phyloP scores from a whole-genome alignment of 805 yeast genomes.

The Wickerhamiella alocasiicola region DNA sequence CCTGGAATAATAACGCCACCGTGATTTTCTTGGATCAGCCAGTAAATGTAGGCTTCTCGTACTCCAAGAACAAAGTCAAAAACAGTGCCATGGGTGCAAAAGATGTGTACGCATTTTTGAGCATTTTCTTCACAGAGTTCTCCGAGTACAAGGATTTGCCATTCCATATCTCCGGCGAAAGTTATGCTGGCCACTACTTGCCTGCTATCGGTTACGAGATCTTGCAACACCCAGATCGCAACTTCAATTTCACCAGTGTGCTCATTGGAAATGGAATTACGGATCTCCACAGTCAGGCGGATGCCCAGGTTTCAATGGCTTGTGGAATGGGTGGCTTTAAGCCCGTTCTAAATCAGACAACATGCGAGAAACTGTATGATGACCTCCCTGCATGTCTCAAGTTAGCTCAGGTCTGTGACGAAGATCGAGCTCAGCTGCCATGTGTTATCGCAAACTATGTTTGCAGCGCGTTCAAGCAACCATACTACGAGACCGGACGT shows the following conservation, averaged over 20 bases:
- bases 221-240: slow-evolving; percentile 44
- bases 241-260: slow-evolving; percentile 63
- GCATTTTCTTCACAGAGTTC: slow-evolving; percentile 75
- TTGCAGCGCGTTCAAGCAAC: slow-evolving; percentile 74
- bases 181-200: slow-evolving; percentile 90
- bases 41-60: slow-evolving; percentile 86
- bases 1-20: slow-evolving; percentile 90
- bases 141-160: slow-evolving; percentile 51
- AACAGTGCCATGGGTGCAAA: slow-evolving; percentile 52
- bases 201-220: slow-evolving; percentile 67
- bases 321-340: slow-evolving; percentile 83
- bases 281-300: slow-evolving; percentile 70
- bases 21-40: slow-evolving; percentile 93
- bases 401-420: slow-evolving; percentile 69
- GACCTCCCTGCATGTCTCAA: slow-evolving; percentile 66
- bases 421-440: slow-evolving; percentile 57
- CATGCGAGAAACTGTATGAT: slow-evolving; percentile 58
- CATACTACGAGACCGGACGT: slow-evolving; percentile 72
- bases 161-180: slow-evolving; percentile 90
- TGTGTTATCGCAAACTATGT: slow-evolving; percentile 87
- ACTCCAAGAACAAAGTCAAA: slow-evolving; percentile 31
- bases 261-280: slow-evolving; percentile 91
- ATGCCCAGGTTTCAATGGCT: slow-evolving; percentile 85
- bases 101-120: slow-evolving; percentile 80
- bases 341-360: slow-evolving; percentile 61